phyloP scores from a whole-genome alignment of 176 grass and related monocot species.

The Olyra latifolia region DNA sequence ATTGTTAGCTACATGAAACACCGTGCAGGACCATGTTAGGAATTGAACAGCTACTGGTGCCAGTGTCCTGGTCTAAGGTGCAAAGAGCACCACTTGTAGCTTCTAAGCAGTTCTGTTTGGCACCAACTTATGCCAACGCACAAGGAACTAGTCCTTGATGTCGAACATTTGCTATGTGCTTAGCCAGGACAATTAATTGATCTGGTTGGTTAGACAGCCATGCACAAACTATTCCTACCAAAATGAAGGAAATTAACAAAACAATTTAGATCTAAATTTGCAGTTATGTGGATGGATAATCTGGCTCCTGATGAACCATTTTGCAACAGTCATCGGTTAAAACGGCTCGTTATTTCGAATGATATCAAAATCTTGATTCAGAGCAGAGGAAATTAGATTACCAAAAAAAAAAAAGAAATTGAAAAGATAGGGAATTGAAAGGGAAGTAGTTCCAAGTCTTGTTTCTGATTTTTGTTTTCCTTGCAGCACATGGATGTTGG shows the following conservation, averaged over 20 bases:
- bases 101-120: conserved; percentile 9
- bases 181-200: not conserved
- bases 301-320: not conserved
- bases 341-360: not conserved
- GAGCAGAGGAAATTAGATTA: not conserved
- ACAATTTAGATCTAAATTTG: conserved; percentile 1
- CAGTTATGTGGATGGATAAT: not conserved
- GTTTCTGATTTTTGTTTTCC: conserved; percentile 19
- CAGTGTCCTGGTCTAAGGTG: not conserved
- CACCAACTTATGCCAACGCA: conserved; percentile 15
- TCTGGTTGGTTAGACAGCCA: not conserved
- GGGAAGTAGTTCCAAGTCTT: conserved; percentile 1
- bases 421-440: not conserved
- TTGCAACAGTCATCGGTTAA: not conserved
- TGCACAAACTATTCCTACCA: not conserved
- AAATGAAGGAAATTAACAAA: not conserved
- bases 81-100: not conserved
- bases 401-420: not conserved
- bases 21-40: not conserved
- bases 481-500: conserved; percentile 35
- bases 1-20: conserved; percentile 27
- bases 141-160: conserved; percentile 11
- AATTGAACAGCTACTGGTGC: conserved; percentile 6
- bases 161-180: not conserved
- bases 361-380: not conserved